phyloP scores from a whole-genome alignment of 2,329 filamentous ascomycete species.

The Fusarium veterinarium region DNA sequence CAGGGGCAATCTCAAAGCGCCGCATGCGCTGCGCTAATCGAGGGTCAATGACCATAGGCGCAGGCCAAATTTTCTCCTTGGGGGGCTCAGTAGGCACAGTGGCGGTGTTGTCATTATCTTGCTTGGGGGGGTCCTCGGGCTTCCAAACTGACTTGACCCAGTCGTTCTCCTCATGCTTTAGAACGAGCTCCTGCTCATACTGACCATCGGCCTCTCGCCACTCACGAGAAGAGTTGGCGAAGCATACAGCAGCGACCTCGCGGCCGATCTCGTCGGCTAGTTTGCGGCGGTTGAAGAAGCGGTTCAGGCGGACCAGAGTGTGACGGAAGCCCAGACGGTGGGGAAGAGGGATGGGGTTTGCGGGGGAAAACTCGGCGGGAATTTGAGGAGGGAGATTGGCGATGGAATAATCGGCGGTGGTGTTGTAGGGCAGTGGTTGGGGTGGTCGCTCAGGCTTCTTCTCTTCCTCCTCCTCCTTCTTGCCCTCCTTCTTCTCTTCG shows the following conservation, averaged over 20 bases:
- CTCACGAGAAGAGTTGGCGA: slow-evolving; percentile 68
- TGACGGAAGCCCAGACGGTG: slow-evolving; percentile 94
- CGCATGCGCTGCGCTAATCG: slow-evolving; percentile 84
- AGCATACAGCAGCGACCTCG: slow-evolving; percentile 86
- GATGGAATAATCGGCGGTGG: slow-evolving; percentile 75
- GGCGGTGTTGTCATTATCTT: slow-evolving; percentile 55
- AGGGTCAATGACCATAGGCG: slow-evolving; percentile 79
- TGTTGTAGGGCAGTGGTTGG: slow-evolving; percentile 80
- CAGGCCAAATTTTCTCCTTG: slow-evolving; percentile 79
- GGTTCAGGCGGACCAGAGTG: slow-evolving; percentile 85
- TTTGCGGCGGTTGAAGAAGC: slow-evolving; percentile 85
- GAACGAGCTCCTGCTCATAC: slow-evolving; percentile 61
- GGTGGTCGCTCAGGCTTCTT: slow-evolving; percentile 68
- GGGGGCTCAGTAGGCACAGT: slow-evolving; percentile 53
- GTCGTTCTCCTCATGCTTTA: slow-evolving; percentile 79
- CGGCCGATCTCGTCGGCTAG: slow-evolving; percentile 91
- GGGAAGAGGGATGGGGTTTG: slow-evolving; percentile 79
- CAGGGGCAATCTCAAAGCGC: slow-evolving; percentile 75
- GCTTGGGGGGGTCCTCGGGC: slow-evolving; percentile 57
- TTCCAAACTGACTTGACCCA: slow-evolving; percentile 87
- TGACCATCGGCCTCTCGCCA: slow-evolving; percentile 57
- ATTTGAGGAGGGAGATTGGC: slow-evolving; percentile 72
- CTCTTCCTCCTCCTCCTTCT: slow-evolving; percentile 59
- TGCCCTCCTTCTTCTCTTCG: slow-evolving; percentile 47
- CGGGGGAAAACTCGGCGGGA: slow-evolving; percentile 79